Percentiles rank a stretch among this genome's conserved stretches.
These are phyloP conservation scores for Flaveria brownii DNA, from an alignment of 129 eudicot genomes.

Conservation along the genomic window DNA sequence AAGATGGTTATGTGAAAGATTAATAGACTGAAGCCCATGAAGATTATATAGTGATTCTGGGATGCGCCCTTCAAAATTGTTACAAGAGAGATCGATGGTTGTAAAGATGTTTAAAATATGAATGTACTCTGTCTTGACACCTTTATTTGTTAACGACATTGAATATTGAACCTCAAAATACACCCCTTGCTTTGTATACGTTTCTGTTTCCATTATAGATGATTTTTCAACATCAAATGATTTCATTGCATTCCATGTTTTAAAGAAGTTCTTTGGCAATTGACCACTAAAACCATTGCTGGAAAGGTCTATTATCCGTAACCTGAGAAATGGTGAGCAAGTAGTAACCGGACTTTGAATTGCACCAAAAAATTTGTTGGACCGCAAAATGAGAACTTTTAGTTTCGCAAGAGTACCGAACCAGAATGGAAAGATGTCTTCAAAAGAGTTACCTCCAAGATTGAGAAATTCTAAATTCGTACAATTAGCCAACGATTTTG, in stretches of 20 bases:
- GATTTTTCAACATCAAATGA: background rate
- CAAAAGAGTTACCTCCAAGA: conserved; percentile 15
- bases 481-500: conserved; percentile 15
- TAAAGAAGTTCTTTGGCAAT: conserved; percentile 7
- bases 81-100: conserved; percentile 36
- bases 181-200: too few species aligned
- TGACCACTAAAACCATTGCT: conserved; percentile 29
- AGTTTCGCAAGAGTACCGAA: conserved; percentile 13
- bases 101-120: conserved; percentile 4
- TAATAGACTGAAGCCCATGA: conserved; percentile 20
- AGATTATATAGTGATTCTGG: conserved; percentile 32
- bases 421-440: conserved; percentile 21
- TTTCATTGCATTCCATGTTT: conserved; percentile 31
- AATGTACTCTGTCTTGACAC: background rate
- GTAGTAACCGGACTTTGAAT: background rate
- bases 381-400: conserved; percentile 15
- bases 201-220: too few species aligned
- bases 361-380: conserved; percentile 14
- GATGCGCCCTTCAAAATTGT: conserved; percentile 32
- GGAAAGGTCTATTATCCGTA: conserved; percentile 39
- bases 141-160: conserved; percentile 8
- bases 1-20: conserved; percentile 39
- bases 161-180: background rate
- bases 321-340: background rate
- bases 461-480: background rate